Conservation (phyloP, 768 basidiomycete genomes). For the Mycena filopes region DNA sequence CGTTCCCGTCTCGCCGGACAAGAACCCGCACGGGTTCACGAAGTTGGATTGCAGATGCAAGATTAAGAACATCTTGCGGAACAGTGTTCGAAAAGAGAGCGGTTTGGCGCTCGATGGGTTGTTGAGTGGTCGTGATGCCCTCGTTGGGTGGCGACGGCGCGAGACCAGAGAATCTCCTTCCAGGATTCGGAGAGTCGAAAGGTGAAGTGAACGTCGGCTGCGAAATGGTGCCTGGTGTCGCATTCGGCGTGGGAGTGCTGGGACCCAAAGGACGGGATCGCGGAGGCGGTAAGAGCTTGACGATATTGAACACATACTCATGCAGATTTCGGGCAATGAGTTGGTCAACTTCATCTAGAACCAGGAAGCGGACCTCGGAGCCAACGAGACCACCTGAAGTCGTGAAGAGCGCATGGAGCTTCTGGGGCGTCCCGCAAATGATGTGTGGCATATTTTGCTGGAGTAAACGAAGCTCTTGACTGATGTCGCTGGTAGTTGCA, state of each 20-base stretch:
- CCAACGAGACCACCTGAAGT: slow-evolving; percentile 80
- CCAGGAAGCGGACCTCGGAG: slow-evolving; percentile 90
- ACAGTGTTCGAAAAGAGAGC: slow-evolving; percentile 98
- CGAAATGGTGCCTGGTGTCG: slow-evolving; percentile 47
- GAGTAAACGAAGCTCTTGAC: slow-evolving; percentile 83
- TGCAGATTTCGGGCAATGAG: slow-evolving; percentile 96
- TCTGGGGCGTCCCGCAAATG: slow-evolving; percentile 97
- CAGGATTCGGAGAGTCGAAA: slow-evolving; percentile 55
- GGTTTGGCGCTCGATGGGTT: slow-evolving; percentile 81
- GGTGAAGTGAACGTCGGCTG: slow-evolving; percentile 57
- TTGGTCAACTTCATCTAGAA: slow-evolving; percentile 98
- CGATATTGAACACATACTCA: slow-evolving; percentile 93
- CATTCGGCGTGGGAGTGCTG: slow-evolving; percentile 49
- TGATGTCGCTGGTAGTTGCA: slow-evolving; percentile 70
- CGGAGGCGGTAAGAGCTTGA: slow-evolving; percentile 91
- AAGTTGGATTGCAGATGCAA: slow-evolving; percentile 92
- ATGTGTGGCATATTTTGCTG: slow-evolving; percentile 95
- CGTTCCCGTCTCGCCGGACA: slow-evolving; percentile 90
- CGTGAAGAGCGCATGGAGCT: slow-evolving; percentile 92
- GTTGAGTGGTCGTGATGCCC: slow-evolving; percentile 43
- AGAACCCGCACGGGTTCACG: slow-evolving; percentile 98
- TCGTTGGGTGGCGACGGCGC: slow-evolving; percentile 58
- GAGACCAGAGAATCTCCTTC: slow-evolving; percentile 70
- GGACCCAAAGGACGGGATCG: slow-evolving; percentile 72
- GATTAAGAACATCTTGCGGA: slow-evolving; percentile 96